A percentile compares a stretch with the other conserved stretches of the same genome.
Evolutionary conservation across 2,329 filamentous ascomycete species (phyloP).

Genomic region (Sclerotinia trifoliorum): DNA sequence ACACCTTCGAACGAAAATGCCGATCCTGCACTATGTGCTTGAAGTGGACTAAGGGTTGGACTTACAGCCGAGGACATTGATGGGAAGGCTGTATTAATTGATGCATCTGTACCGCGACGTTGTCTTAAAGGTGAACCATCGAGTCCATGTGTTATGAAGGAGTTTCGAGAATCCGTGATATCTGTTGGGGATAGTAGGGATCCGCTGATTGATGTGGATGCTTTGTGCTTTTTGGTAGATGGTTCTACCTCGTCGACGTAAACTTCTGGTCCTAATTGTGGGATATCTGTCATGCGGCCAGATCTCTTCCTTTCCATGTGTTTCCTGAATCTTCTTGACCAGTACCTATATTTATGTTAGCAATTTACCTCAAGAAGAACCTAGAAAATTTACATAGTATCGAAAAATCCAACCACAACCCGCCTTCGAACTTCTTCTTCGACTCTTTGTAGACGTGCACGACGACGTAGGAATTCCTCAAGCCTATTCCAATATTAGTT

Average conservation of each 20-base stretch:
- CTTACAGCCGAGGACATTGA: constrained; percentile 28
- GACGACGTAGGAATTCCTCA: constrained; percentile 89
- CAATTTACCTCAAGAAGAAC: not conserved
- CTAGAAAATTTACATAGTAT: constrained; percentile 66
- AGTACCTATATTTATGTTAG: constrained; percentile 56
- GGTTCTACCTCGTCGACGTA: constrained; percentile 75
- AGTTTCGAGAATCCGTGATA: constrained; percentile 30
- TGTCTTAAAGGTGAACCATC: constrained; percentile 33
- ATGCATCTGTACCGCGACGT: constrained; percentile 29
- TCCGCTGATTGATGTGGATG: constrained; percentile 24
- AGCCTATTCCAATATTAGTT: constrained; percentile 54
- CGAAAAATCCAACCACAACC: constrained; percentile 91
- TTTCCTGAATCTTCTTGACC: constrained; percentile 77
- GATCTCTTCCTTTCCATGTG: constrained; percentile 69
- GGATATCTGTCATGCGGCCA: constrained; percentile 73
- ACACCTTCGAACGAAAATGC: constrained; percentile 37
- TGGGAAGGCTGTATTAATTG: constrained; percentile 23
- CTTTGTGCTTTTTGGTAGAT: constrained; percentile 27
- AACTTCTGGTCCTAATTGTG: constrained; percentile 83
- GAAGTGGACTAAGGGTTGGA: constrained; percentile 30
- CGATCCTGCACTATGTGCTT: constrained; percentile 40
- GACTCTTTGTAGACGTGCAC: constrained; percentile 86
- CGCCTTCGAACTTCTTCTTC: constrained; percentile 91
- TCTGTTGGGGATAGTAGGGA: constrained; percentile 34
- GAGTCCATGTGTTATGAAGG: constrained; percentile 37